Conservation (phyloP, 441 rosid genomes). For the Eugenia klotzschiana region DNA sequence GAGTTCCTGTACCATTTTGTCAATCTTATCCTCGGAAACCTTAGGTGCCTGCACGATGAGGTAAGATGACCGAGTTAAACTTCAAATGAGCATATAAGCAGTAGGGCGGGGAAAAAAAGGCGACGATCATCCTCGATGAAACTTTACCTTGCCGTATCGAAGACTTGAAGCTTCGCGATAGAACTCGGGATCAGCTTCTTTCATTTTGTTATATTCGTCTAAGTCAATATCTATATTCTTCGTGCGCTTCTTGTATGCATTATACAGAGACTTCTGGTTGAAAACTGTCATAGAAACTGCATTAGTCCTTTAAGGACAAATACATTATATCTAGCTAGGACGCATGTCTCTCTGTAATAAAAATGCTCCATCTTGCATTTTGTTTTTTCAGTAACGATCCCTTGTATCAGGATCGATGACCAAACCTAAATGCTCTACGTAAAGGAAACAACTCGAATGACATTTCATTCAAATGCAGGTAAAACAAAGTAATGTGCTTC, state of each 20-base stretch:
- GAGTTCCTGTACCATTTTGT: slow-evolving; percentile 75
- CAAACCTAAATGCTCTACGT: not conserved
- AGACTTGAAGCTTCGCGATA: slow-evolving; percentile 93
- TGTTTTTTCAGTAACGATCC: not conserved
- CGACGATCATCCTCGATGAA: not conserved
- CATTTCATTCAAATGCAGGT: not conserved
- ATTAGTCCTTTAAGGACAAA: not conserved
- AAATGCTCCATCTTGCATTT: not conserved
- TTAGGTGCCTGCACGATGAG: slow-evolving; percentile 56
- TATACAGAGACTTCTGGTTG: slow-evolving; percentile 76
- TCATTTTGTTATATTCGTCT: slow-evolving; percentile 81
- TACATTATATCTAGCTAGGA: not conserved
- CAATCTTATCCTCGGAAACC: slow-evolving; percentile 58
- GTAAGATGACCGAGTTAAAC: not conserved
- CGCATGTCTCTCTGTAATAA: not conserved
- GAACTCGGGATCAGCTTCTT: slow-evolving; percentile 95
- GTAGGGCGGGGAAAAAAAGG: not conserved
- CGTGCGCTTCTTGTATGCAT: slow-evolving; percentile 78
- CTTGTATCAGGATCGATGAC: not conserved
- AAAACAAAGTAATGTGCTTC: not conserved
- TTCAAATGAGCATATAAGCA: not conserved
- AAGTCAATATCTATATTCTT: slow-evolving; percentile 57
- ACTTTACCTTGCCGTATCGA: slow-evolving; percentile 75
- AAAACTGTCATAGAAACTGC: slow-evolving; percentile 33
- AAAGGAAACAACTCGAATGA: not conserved